Percentiles rank a stretch among this genome's conserved stretches.
Evolutionary conservation across 1,139 yeast species (phyloP).

Genomic region (Debaryomyces fabryi): DNA sequence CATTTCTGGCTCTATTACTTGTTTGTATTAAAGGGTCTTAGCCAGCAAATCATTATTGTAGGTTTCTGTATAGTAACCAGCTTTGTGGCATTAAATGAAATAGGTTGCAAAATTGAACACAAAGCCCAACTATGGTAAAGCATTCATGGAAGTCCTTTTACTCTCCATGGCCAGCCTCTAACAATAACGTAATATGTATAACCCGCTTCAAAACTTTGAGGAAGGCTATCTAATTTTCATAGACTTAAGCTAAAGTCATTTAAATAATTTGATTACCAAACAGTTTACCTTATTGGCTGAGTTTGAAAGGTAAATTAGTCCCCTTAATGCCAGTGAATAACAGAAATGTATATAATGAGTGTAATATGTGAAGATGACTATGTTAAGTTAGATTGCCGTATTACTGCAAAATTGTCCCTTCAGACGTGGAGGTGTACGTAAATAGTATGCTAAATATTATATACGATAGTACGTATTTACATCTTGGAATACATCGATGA

Average conservation of each 20-base stretch:
- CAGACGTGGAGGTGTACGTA: neutral
- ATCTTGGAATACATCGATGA: neutral
- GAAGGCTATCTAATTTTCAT: no score
- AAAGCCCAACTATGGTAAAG: neutral
- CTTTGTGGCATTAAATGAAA: neutral
- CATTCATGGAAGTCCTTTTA: no score
- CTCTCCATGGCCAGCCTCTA: no score
- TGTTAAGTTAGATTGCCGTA: neutral
- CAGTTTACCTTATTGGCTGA: no score
- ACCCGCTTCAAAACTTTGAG: no score
- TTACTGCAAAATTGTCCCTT: neutral
- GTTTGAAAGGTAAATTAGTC: no score
- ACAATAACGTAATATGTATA: no score
- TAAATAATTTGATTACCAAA: no score
- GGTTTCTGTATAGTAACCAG: neutral
- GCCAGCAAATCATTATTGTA: neutral
- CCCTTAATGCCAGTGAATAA: no score
- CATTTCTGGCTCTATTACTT: neutral
- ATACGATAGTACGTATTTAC: neutral
- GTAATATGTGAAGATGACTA: neutral
- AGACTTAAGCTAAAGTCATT: no score
- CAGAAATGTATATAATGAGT: no score
- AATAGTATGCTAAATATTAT: neutral
- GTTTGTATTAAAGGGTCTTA: neutral
- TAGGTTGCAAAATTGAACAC: slow-evolving; percentile 1